These are phyloP conservation scores for Akanthomyces lecanii DNA, from an alignment of 2,329 filamentous ascomycete genomes.

Conservation along the genomic window DNA sequence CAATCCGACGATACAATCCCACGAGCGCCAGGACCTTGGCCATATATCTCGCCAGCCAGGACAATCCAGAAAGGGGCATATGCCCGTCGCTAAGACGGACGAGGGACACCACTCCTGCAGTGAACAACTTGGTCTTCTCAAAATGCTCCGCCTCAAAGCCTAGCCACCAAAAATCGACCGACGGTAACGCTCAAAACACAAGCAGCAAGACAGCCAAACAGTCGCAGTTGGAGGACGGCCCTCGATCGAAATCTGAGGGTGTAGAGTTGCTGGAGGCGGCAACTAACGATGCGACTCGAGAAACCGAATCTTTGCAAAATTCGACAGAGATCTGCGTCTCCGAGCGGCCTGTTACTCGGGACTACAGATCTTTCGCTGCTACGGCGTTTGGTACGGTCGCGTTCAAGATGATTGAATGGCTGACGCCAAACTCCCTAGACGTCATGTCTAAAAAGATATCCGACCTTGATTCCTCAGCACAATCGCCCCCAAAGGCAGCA, in stretches of 20 bases:
- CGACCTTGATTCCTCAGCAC: not conserved
- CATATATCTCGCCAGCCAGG: constrained; percentile 73
- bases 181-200: constrained; percentile 24
- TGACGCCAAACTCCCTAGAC: constrained; percentile 56
- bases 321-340: constrained; percentile 33
- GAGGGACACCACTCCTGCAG: constrained; percentile 40
- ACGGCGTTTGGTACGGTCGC: constrained; percentile 62
- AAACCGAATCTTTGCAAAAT: not conserved
- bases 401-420: constrained; percentile 67
- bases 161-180: constrained; percentile 41
- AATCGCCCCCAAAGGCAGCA: not conserved
- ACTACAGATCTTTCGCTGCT: constrained; percentile 57
- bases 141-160: constrained; percentile 26
- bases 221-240: not conserved
- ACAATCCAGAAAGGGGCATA: constrained; percentile 67
- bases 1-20: constrained; percentile 73
- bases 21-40: constrained; percentile 79
- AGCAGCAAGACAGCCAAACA: not conserved
- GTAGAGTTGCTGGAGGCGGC: not conserved
- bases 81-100: constrained; percentile 51
- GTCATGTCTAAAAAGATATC: constrained; percentile 40
- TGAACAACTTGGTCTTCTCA: constrained; percentile 44
- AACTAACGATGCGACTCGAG: not conserved
- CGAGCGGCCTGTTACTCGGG: constrained; percentile 47
- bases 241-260: not conserved